A percentile compares a stretch with the other conserved stretches of the same genome.
Conservation (phyloP, 495 filamentous ascomycete species). For the Hypoxylon fragiforme region DNA sequence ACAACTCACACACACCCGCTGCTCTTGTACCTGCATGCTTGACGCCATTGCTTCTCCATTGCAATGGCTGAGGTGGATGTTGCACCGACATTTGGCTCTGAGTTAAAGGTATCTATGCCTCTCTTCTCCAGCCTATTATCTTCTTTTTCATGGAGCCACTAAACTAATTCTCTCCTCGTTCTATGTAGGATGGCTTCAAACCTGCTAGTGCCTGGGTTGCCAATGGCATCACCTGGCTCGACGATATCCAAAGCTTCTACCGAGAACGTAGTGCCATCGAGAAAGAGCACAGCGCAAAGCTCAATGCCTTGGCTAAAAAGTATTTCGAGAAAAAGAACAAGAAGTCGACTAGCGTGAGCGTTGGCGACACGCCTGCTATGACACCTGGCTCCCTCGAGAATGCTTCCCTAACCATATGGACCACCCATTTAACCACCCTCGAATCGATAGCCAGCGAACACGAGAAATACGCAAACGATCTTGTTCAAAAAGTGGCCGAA, state of each 20-base stretch:
- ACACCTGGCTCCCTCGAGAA: constrained; percentile 95
- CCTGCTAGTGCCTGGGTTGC: constrained; percentile 89
- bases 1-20: constrained; percentile 3
- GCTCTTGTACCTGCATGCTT: constrained; percentile 24
- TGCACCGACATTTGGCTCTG: constrained; percentile 80
- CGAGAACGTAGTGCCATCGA: constrained; percentile 91
- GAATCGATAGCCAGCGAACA: constrained; percentile 89
- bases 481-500: constrained; percentile 78
- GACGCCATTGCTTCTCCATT: constrained; percentile 27
- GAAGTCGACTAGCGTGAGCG: constrained; percentile 85
- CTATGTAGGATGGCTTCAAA: constrained; percentile 84
- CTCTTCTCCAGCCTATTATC: not conserved
- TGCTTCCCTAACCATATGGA: constrained; percentile 95
- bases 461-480: constrained; percentile 75
- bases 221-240: constrained; percentile 89
- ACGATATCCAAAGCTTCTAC: constrained; percentile 97
- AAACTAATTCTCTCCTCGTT: constrained; percentile 14
- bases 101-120: constrained; percentile 72
- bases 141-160: constrained; percentile 1
- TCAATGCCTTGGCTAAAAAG: constrained; percentile 85
- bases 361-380: constrained; percentile 89
- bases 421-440: constrained; percentile 84
- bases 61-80: constrained; percentile 74
- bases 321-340: constrained; percentile 95
- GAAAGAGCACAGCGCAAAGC: constrained; percentile 90